phyloP scores from a whole-genome alignment of 441 rosid species.

The Erodium texanum region DNA sequence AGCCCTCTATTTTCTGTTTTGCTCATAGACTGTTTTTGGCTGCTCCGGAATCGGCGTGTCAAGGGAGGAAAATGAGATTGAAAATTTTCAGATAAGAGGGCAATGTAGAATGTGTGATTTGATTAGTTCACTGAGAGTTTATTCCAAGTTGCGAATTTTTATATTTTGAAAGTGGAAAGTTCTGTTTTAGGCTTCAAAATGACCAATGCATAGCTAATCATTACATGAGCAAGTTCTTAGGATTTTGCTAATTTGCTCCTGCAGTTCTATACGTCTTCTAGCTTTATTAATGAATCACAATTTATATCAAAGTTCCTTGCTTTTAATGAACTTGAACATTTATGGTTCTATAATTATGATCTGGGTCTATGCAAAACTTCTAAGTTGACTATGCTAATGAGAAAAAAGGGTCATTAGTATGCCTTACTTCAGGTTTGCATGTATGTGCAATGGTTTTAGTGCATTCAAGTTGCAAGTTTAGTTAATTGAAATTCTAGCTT shows the following conservation, averaged over 20 bases:
- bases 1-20: constrained; percentile 31
- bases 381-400: not conserved
- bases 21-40: not conserved
- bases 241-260: not conserved
- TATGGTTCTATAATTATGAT: not conserved
- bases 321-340: not conserved
- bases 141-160: not conserved
- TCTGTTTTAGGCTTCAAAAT: not conserved
- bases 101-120: not conserved
- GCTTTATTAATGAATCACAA: not conserved
- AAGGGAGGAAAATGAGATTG: not conserved
- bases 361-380: not conserved
- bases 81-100: constrained; percentile 5
- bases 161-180: not conserved
- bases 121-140: not conserved
- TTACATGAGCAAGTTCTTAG: not conserved
- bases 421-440: not conserved
- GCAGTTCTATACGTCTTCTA: not conserved
- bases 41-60: not conserved
- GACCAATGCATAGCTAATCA: not conserved
- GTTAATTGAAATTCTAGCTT: not conserved
- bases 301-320: not conserved
- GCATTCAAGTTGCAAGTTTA: not conserved
- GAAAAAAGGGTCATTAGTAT: not conserved
- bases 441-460: not conserved